These are phyloP conservation scores for Ganoderma lucidum DNA, from an alignment of 1,284 basidiomycete genomes.

Conservation along the genomic window DNA sequence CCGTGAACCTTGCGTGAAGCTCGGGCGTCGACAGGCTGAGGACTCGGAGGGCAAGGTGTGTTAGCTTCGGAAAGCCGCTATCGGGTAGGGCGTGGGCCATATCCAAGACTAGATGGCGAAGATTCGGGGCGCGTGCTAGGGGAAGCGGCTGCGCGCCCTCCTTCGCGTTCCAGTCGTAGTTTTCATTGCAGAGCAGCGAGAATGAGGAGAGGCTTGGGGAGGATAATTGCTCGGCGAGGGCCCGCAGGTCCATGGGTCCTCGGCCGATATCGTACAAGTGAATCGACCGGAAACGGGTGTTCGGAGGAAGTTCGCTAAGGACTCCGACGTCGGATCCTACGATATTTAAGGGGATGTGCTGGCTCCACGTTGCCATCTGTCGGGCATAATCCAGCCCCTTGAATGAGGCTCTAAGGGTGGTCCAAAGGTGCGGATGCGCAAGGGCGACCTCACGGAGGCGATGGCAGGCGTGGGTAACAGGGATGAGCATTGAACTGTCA, in stretches of 20 bases:
- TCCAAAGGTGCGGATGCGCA: constrained; percentile 7
- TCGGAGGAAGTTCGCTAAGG: background rate
- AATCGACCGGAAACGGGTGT: background rate
- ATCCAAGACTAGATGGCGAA: constrained; percentile 1
- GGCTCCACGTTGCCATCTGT: background rate
- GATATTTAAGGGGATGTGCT: background rate
- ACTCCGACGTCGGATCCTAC: background rate
- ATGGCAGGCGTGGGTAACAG: constrained; percentile 8
- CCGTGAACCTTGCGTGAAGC: background rate
- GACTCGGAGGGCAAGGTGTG: constrained; percentile 5
- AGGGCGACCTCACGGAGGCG: constrained; percentile 14
- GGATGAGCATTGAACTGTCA: constrained; percentile 8
- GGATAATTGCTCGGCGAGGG: background rate
- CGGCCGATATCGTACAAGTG: background rate
- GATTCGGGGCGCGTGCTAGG: background rate
- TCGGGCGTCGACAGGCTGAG: background rate
- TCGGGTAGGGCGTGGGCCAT: background rate
- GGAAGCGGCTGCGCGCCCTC: background rate
- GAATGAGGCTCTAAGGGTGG: background rate
- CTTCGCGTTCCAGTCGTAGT: background rate
- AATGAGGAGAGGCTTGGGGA: background rate
- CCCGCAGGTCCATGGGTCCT: background rate
- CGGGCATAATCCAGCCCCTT: background rate
- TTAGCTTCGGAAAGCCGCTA: constrained; percentile 6
- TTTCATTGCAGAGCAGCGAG: background rate